phyloP scores from a whole-genome alignment of 1,284 basidiomycete species.

The Heterobasidion occidentale region DNA sequence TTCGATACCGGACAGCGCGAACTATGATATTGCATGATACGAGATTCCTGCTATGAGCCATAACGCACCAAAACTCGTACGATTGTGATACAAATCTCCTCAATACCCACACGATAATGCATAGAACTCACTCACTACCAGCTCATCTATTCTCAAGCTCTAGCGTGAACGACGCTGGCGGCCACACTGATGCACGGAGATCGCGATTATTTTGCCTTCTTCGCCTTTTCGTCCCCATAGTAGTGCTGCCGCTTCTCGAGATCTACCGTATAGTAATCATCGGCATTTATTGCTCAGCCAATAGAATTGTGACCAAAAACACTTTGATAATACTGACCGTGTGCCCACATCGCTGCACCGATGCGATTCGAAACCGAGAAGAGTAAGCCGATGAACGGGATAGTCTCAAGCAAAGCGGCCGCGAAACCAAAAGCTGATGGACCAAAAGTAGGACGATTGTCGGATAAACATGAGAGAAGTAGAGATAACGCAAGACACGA shows the following conservation, averaged over 20 bases:
- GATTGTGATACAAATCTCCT: no score
- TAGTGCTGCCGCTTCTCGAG: constrained; percentile 76
- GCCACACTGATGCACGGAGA: no score
- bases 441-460: neutral
- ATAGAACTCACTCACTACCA: no score
- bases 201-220: neutral
- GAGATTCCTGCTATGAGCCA: no score
- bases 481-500: neutral
- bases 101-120: no score
- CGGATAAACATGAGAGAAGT: neutral
- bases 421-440: constrained; percentile 70
- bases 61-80: no score
- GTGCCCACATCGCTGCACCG: constrained; percentile 88
- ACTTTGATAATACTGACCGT: constrained; percentile 39
- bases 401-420: constrained; percentile 68
- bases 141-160: no score
- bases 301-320: neutral
- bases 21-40: no score
- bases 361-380: constrained; percentile 82
- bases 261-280: constrained; percentile 30
- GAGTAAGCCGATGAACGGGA: constrained; percentile 72
- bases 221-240: constrained; percentile 28
- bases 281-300: neutral
- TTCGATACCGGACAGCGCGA: no score
- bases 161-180: no score